Base-by-base conservation (phyloP, 176 grass and related monocot genomes). In the Metroxylon sagu region DNA sequence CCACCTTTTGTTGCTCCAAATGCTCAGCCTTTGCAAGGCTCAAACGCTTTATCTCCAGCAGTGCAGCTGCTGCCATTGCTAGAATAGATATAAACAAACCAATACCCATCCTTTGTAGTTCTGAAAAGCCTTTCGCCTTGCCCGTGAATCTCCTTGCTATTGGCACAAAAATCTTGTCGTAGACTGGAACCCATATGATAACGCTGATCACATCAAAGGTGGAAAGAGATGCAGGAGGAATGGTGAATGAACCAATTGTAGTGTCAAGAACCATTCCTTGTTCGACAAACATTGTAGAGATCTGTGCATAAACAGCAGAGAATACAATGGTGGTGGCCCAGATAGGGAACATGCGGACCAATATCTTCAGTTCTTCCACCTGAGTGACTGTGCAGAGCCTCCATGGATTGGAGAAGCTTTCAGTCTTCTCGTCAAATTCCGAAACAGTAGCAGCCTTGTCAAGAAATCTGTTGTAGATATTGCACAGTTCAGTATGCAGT, bases 281-380 rank as follows among this genome's bases (percentile, higher is more conserved):
- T 54, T 95, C 89, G 43, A 95, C 89, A 60, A 95, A 95, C 89
- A 95, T 82, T 18, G 89, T 88, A 17, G 84, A 81, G 26, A 84
- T 85, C 71, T 95, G 84, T 66, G 89, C 77, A 60, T 95, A 85
- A 8, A 88, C 85, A 29, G 85, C 80, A 14, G 89, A 95, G 64
- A 95, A 95, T 14, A 94, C 74, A 53, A 94, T 94, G 2, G 84
- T 88, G 3, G 89, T 85, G 15, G 81, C 89, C 89, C 80, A 94
- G 39, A 88, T 56, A 55, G 89, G 89, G 64, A 94, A 79, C 89
- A 94, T 94, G 54, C 89, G 70, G 23, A 85, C 26, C 6, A 94
- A 64, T 62, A 94, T 88, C 80, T 94, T 94, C 61, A 94, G 66
- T 72, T 94, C 89, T 67, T 94, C 89, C 43, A 94, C 89, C 76